A percentile compares a stretch with the other conserved stretches of the same genome.
Conservation (phyloP, 768 basidiomycete species). For the Tremella yokohamensis region DNA sequence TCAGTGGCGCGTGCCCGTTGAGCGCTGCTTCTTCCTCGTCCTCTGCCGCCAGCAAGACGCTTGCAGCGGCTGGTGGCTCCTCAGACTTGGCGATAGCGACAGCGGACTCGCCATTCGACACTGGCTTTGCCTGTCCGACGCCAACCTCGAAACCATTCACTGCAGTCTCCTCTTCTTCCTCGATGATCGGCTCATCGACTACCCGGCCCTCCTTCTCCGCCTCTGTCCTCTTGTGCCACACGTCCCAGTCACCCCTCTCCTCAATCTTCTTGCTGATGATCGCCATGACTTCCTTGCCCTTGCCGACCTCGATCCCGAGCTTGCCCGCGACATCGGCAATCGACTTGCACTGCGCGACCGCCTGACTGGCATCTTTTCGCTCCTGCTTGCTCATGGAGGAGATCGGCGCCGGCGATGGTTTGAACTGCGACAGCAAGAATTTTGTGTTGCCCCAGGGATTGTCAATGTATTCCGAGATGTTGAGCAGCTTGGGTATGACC, state of each 20-base stretch:
- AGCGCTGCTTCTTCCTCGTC: slow-evolving; percentile 1
- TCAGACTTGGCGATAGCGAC: not conserved
- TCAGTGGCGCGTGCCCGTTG: not conserved
- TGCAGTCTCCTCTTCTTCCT: not conserved
- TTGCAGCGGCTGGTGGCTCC: not conserved
- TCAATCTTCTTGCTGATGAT: slow-evolving; percentile 16
- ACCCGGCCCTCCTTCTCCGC: slow-evolving; percentile 22
- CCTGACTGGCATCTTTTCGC: slow-evolving; percentile 59
- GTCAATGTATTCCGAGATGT: slow-evolving; percentile 62
- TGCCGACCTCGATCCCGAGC: slow-evolving; percentile 17
- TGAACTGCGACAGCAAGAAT: slow-evolving; percentile 80
- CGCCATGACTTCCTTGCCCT: slow-evolving; percentile 19
- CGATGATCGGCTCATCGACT: slow-evolving; percentile 14
- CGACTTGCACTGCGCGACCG: slow-evolving; percentile 61
- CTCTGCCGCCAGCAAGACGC: not conserved
- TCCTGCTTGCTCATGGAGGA: slow-evolving; percentile 57
- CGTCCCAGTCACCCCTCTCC: slow-evolving; percentile 6
- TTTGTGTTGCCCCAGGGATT: slow-evolving; percentile 83
- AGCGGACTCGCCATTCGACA: not conserved
- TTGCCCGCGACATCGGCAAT: slow-evolving; percentile 36
- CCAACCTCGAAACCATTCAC: slow-evolving; percentile 23
- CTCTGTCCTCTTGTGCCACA: slow-evolving; percentile 21
- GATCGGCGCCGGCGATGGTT: slow-evolving; percentile 60
- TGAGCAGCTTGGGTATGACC: slow-evolving; percentile 61
- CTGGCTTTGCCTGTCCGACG: slow-evolving; percentile 16